phyloP scores from a whole-genome alignment of 2,329 filamentous ascomycete genomes.

The Fusarium denticulatum region DNA sequence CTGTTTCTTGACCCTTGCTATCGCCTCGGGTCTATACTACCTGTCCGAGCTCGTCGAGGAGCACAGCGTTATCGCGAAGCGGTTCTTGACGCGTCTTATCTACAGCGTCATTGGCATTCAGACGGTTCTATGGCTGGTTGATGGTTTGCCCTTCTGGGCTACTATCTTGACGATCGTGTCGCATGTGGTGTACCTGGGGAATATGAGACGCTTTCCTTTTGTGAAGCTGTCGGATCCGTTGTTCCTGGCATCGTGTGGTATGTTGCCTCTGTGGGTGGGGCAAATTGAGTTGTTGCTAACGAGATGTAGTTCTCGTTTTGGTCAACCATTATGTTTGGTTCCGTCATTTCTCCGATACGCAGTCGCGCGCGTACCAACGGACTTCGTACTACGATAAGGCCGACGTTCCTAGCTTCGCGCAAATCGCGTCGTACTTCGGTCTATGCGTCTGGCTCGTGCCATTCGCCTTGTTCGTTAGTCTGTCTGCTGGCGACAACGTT shows the following conservation, averaged over 20 bases:
- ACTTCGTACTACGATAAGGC: constrained; percentile 70
- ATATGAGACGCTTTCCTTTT: constrained; percentile 77
- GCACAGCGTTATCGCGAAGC: constrained; percentile 92
- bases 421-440: constrained; percentile 96
- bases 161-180: constrained; percentile 80
- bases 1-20: constrained; percentile 91
- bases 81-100: constrained; percentile 84
- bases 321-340: constrained; percentile 97
- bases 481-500: constrained; percentile 95
- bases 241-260: constrained; percentile 85
- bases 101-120: constrained; percentile 83
- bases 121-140: constrained; percentile 77
- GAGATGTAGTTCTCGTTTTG: constrained; percentile 76
- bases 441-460: constrained; percentile 97
- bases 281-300: background rate
- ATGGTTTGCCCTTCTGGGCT: constrained; percentile 83
- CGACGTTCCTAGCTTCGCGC: constrained; percentile 82
- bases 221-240: constrained; percentile 89
- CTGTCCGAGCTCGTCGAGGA: constrained; percentile 98
- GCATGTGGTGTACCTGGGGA: constrained; percentile 88
- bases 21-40: constrained; percentile 98
- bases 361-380: constrained; percentile 66
- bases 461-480: constrained; percentile 91
- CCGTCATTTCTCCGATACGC: constrained; percentile 80
- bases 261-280: constrained; percentile 37